Evolutionary conservation across 176 grass and related monocot species (phyloP).

Genomic region (Avena atlantica): DNA sequence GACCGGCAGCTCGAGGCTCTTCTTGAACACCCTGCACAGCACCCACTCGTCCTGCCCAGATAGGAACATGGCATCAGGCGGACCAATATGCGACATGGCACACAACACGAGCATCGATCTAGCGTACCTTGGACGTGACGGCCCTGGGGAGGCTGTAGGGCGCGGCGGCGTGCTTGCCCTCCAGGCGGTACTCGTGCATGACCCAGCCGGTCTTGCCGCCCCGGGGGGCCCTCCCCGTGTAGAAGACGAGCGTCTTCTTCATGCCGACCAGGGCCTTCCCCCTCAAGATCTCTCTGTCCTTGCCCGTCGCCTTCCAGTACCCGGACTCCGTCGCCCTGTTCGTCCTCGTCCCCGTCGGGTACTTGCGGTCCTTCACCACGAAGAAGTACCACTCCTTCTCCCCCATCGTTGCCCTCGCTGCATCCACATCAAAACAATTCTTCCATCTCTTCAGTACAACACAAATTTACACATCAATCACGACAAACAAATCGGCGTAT

Average conservation of each 20-base stretch:
- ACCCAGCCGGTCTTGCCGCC: constrained; percentile 93
- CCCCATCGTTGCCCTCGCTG: constrained; percentile 43
- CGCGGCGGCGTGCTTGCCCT: constrained; percentile 47
- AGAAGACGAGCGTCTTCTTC: constrained; percentile 99
- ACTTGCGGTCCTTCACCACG: constrained; percentile 95
- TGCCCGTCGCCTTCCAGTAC: constrained; percentile 99
- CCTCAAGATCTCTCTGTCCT: constrained; percentile 90
- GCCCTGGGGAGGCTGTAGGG: constrained; percentile 30
- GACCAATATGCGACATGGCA: not conserved
- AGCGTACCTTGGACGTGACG: constrained; percentile 52
- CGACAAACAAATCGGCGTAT: too few relatives aligned
- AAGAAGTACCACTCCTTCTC: constrained; percentile 99
- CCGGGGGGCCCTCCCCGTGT: constrained; percentile 72
- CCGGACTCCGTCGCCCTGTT: constrained; percentile 88
- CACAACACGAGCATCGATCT: too few relatives aligned
- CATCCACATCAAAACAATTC: constrained; percentile 1
- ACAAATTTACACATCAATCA: too few relatives aligned
- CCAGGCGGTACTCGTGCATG: constrained; percentile 91
- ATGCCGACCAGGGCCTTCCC: constrained; percentile 67
- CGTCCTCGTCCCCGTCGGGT: constrained; percentile 89
- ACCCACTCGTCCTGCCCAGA: constrained; percentile 78
- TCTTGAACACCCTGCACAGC: constrained; percentile 87
- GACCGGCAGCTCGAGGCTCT: constrained; percentile 37
- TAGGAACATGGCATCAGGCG: not conserved
- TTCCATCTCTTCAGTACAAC: too few relatives aligned